phyloP scores from a whole-genome alignment of 345 rosid genomes.

The Cardamine chenopodiifolia region DNA sequence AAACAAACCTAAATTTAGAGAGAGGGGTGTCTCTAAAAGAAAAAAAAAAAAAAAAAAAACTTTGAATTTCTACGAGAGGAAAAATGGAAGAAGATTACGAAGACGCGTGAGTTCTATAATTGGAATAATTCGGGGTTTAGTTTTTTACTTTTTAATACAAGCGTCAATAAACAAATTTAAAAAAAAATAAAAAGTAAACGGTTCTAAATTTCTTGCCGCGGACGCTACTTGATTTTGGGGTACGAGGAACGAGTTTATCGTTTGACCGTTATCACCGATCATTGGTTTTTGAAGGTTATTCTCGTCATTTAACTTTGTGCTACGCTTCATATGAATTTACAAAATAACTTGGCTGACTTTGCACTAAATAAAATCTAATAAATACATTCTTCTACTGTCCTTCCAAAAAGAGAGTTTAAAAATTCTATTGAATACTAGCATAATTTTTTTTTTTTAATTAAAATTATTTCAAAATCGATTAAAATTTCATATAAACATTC shows the following conservation, averaged over 20 bases:
- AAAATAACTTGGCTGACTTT: not conserved
- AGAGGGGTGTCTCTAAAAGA: conserved; percentile 41
- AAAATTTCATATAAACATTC: not conserved
- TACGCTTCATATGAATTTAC: conserved; percentile 2
- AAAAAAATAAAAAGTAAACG: conserved; percentile 24
- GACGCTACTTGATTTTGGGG: conserved; percentile 47
- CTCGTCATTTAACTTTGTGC: not conserved
- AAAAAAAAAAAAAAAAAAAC: not conserved
- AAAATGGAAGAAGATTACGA: conserved; percentile 26
- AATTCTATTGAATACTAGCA: no score
- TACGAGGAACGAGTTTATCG: conserved; percentile 42
- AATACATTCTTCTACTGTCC: not conserved
- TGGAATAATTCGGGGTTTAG: conserved; percentile 21
- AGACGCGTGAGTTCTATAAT: conserved; percentile 34
- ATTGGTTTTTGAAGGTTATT: not conserved
- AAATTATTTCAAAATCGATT: not conserved
- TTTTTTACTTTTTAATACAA: not conserved
- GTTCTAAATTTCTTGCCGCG: conserved; percentile 50
- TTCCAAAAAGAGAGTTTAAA: not conserved
- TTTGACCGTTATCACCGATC: conserved; percentile 27
- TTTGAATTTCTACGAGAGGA: conserved; percentile 15
- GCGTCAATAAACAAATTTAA: not conserved
- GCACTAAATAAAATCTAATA: not conserved
- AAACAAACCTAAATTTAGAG: conserved; percentile 22
- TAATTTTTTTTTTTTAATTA: no score